Conservation (phyloP, 2,329 filamentous ascomycete species). For the Neoscytalidium dimidiatum region DNA sequence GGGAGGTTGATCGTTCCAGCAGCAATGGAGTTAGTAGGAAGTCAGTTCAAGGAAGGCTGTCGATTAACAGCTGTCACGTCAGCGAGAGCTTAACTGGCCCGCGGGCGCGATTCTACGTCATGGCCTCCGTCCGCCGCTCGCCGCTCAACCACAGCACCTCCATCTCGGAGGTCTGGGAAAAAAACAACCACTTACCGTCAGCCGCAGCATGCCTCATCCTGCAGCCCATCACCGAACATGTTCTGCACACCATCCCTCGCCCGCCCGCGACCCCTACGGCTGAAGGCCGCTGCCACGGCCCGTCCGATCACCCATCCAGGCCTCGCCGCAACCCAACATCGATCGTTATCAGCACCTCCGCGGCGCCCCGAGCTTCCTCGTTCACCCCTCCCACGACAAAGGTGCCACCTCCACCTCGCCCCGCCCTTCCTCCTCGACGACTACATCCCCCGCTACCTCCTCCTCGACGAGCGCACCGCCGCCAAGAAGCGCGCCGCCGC, state of each 20-base stretch:
- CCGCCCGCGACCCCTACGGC: neutral
- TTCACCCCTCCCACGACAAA: neutral
- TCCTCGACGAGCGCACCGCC: conserved; percentile 67
- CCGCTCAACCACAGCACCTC: neutral
- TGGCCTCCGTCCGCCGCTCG: neutral
- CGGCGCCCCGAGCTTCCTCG: neutral
- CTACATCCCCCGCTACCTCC: conserved; percentile 72
- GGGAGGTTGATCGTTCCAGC: too few species aligned
- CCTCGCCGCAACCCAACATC: neutral
- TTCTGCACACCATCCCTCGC: neutral
- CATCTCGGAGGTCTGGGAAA: neutral
- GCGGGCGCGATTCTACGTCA: neutral
- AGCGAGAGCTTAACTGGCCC: neutral
- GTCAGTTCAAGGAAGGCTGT: too few species aligned
- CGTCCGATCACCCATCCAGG: neutral
- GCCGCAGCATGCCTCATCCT: neutral
- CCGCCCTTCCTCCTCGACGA: conserved; percentile 71
- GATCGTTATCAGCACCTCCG: neutral
- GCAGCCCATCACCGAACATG: neutral
- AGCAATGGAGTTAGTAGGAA: too few species aligned
- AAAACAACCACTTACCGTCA: neutral
- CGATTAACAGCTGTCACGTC: neutral
- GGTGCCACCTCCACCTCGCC: conserved; percentile 52
- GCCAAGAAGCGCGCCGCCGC: conserved; percentile 73
- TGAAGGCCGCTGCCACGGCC: neutral